These are phyloP conservation scores for Aspergillus quadricinctus DNA, from an alignment of 2,329 filamentous ascomycete species.

Conservation along the genomic window DNA sequence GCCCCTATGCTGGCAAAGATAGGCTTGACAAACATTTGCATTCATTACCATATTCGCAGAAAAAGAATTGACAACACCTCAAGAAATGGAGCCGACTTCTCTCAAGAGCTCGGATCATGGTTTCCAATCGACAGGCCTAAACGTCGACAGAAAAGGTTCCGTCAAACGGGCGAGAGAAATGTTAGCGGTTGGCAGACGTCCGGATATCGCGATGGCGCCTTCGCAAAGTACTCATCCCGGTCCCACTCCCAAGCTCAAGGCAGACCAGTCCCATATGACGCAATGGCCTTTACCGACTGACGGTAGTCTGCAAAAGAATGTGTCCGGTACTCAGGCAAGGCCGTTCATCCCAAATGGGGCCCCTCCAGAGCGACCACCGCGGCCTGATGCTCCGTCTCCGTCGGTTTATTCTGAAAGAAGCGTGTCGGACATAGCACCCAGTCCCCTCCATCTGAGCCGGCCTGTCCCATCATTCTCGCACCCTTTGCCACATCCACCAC, in stretches of 20 bases:
- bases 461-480: constrained; percentile 26
- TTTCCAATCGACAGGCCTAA: constrained; percentile 3
- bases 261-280: constrained; percentile 32
- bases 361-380: constrained; percentile 39
- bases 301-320: constrained; percentile 19
- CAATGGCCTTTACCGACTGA: constrained; percentile 46
- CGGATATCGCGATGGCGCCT: constrained; percentile 9
- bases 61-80: not conserved
- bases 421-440: constrained; percentile 21
- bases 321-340: constrained; percentile 22
- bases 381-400: constrained; percentile 37
- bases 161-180: constrained; percentile 34
- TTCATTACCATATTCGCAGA: not conserved
- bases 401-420: constrained; percentile 33
- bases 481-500: constrained; percentile 17
- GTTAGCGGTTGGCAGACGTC: constrained; percentile 29
- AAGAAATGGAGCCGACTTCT: not conserved
- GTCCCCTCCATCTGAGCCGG: constrained; percentile 18
- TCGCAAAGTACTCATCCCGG: constrained; percentile 9
- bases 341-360: constrained; percentile 30
- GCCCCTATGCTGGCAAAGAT: constrained; percentile 2
- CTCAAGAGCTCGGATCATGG: constrained; percentile 8
- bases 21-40: not conserved
- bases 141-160: constrained; percentile 26
- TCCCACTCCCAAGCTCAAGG: constrained; percentile 11